Evolutionary conservation across 2,329 filamentous ascomycete genomes (phyloP), one percentile per base, ranked within the genome.

Genomic region (Claviceps pazoutovae): DNA sequence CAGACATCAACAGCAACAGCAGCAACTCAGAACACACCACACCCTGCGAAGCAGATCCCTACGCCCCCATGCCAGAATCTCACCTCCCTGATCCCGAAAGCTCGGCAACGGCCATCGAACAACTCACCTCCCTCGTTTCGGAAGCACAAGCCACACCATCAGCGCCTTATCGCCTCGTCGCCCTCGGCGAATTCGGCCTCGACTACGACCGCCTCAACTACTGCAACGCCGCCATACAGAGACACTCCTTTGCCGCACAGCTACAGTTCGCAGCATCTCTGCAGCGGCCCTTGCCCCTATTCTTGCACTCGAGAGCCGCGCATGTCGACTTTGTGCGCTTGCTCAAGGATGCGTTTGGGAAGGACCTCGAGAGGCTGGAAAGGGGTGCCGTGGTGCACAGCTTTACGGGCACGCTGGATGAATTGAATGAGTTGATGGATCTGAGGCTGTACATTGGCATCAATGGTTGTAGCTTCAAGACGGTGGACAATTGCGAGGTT

Each of bases 381-480:
- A 84, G 78, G 60, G 79, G 83, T 17, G 93, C 87, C 14, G 80
- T 97, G 16, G 93, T 98, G 51, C 93, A 98, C 69, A 91, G 85
- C 63, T 98, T 98, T 62, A 98, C 93, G 0, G 93, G 93, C 3
- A 88, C 88, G 0, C 68, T 81, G 14, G 86, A 85, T 51, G 93
- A 95, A 68, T 91, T 95, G 84, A 71, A 76, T 52, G 80, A 87
- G 57, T 71, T 97, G 51, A 82, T 94, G 59, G 81, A 80, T 2
- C 66, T 94, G 46, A 91, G 90, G 0, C 78, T 96, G 51, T 84
- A 95, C 67, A 83, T 98, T 55, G 91, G 93, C n/a, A 80, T 96
- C 55, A 98, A 98, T 63, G 93, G 93, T 4, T 98, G 93, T 68
- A 94, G 87, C 61, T 79, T 98, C 73, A 98, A 97, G 75, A 97